phyloP scores from a whole-genome alignment of 2,329 filamentous ascomycete genomes.

The Calcarisporium arbuscula region DNA sequence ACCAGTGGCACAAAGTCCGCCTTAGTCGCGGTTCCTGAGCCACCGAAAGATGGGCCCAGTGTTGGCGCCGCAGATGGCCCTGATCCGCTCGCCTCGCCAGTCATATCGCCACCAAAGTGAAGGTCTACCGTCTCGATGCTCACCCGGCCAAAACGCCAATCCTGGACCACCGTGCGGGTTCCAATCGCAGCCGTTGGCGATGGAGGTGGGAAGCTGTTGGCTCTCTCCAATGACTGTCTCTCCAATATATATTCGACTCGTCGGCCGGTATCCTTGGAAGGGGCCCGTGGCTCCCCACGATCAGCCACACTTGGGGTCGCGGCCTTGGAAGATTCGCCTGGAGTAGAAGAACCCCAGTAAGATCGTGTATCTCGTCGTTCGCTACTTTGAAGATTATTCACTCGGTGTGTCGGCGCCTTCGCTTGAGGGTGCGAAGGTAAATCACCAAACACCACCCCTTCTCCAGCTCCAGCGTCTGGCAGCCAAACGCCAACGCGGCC shows the following conservation, averaged over 20 bases:
- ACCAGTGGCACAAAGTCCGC: conserved; percentile 69
- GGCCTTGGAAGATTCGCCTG: conserved; percentile 6
- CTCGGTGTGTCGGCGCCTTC: conserved; percentile 12
- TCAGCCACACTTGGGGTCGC: conserved; percentile 36
- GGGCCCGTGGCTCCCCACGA: conserved; percentile 37
- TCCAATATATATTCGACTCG: conserved; percentile 33
- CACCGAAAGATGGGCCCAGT: conserved; percentile 48
- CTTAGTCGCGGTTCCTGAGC: conserved; percentile 71
- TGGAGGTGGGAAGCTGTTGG: conserved; percentile 36
- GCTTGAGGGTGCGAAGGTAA: conserved; percentile 43
- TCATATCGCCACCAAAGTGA: conserved; percentile 21
- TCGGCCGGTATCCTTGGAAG: conserved; percentile 21
- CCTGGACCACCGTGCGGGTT: conserved; percentile 46
- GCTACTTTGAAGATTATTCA: too few species aligned
- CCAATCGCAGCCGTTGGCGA: conserved; percentile 36
- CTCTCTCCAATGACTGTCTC: conserved; percentile 33
- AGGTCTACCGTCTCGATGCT: conserved; percentile 78
- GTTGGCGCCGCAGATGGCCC: conserved; percentile 44
- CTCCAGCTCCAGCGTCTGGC: conserved; percentile 38
- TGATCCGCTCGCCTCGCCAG: conserved; percentile 29
- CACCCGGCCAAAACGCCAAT: conserved; percentile 80
- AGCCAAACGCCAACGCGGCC: conserved; percentile 37
- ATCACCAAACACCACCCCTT: conserved; percentile 47
- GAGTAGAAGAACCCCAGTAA: conserved; percentile 2
- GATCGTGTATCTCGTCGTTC: too few species aligned